Evolutionary conservation across 495 filamentous ascomycete genomes (phyloP), one percentile per base, ranked within the genome.

Genomic region (Talaromyces adpressus): DNA sequence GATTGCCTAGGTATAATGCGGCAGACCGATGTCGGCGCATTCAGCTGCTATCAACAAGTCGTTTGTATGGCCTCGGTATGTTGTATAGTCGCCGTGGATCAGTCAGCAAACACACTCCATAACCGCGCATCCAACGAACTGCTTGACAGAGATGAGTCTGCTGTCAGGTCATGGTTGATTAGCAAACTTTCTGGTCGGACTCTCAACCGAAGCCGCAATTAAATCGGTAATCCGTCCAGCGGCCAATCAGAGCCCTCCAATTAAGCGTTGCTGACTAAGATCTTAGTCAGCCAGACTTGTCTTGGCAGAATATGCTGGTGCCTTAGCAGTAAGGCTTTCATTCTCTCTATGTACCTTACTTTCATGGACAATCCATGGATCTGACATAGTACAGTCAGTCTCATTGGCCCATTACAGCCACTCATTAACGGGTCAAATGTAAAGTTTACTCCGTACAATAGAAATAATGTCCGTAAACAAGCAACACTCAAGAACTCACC

Each of bases 11-110:
- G 29, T 30, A 49, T 49, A 22, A 52, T 20, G 49, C 49, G 51
- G 25, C 20, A 29, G 23, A 54, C 56, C 30, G 56, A 32, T 58
- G 56, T 58, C 56, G 27, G 56, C 56, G 23, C 56, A 34, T 58
- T 58, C 30, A 58, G 3, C 27, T 58, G 56, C 2, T 14, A 16
- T 29, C n/a, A 18, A 6, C 8, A 4, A 14, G 29, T 30, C 47
- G 32, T 36, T 54, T 54, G 12, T 54, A 23, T 54, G 51, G 22
- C n/a, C n/a, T 49, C 52, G 52, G 30, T 29, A 56, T 29, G 16
- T 25, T n/a, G 34, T 41, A 58, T 36, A 36, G 57, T 56, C 20
- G 12, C 22, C 27, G 27, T 27, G 6, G 3, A 27, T 29, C 52
- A 56, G 22, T 56, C 22, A 49, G n/a, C 45, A 12, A 18, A 49